Conservation (phyloP, 2,329 filamentous ascomycete genomes). For the Venturia effusa region DNA sequence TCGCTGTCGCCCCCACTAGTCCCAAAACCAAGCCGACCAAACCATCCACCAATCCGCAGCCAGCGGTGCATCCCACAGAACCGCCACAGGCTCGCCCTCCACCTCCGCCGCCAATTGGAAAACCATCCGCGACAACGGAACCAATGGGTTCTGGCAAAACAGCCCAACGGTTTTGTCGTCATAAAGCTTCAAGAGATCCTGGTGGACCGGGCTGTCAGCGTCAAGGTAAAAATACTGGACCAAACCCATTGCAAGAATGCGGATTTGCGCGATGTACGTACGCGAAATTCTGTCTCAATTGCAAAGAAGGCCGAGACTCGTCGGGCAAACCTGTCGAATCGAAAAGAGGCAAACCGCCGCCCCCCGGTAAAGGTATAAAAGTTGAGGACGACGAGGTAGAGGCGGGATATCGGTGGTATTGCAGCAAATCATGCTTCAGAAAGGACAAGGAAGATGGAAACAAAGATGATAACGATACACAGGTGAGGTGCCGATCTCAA, state of each 20-base stretch:
- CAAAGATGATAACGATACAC: not conserved
- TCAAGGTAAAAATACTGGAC: not conserved
- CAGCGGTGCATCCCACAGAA: no score
- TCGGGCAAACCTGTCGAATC: not conserved
- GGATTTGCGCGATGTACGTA: not conserved
- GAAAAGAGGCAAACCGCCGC: no score
- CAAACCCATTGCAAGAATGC: not conserved
- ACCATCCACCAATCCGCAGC: no score
- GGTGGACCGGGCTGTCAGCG: not conserved
- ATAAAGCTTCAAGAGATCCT: not conserved
- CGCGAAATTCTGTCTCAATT: not conserved
- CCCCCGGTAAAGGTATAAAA: not conserved
- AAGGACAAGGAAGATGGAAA: not conserved
- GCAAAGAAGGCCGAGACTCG: not conserved
- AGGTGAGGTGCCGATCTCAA: not conserved
- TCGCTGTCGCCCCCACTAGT: no score
- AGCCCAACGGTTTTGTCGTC: not conserved
- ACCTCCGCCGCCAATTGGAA: no score
- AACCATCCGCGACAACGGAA: no score
- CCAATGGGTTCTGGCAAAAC: no score
- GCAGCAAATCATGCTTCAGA: not conserved
- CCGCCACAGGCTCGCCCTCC: no score
- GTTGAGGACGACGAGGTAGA: not conserved
- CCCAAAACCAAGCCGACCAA: not conserved
- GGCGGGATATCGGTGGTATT: not conserved